phyloP scores from a whole-genome alignment of 1,139 yeast genomes.

The Kurtzmaniella quercitrusa region DNA sequence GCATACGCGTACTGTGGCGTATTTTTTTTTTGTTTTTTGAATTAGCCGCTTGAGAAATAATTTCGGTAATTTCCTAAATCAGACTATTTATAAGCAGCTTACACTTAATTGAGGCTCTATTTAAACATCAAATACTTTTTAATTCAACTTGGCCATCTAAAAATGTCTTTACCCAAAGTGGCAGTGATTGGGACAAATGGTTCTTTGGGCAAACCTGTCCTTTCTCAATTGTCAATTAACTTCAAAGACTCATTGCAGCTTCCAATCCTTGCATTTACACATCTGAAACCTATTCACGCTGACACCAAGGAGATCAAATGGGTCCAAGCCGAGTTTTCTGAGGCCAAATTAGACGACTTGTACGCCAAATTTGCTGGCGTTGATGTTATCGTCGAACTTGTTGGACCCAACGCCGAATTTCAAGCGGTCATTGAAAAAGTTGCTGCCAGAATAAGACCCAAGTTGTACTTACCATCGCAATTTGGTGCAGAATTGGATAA shows the following conservation, averaged over 20 bases:
- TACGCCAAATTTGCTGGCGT: constrained; percentile 39
- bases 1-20: too few species aligned
- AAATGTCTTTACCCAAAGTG: constrained; percentile 20
- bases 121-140: too few species aligned
- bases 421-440: constrained; percentile 27
- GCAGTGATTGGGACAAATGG: constrained; percentile 58
- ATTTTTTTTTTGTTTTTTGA: too few species aligned
- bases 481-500: constrained; percentile 46
- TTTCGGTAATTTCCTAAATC: neutral
- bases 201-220: constrained; percentile 42
- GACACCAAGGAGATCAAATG: constrained; percentile 40
- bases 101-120: too few species aligned
- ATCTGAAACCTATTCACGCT: constrained; percentile 32
- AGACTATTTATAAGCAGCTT: neutral
- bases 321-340: constrained; percentile 25
- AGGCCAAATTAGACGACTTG: constrained; percentile 20
- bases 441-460: constrained; percentile 40
- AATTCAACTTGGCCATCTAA: neutral
- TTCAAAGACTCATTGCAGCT: constrained; percentile 40
- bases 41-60: neutral
- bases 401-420: constrained; percentile 22
- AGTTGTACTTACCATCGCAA: constrained; percentile 59
- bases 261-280: constrained; percentile 52
- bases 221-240: constrained; percentile 43
- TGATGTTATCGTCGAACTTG: constrained; percentile 50